These are phyloP conservation scores for Epicoccum nigrum DNA, from an alignment of 2,329 filamentous ascomycete species.

Conservation along the genomic window DNA sequence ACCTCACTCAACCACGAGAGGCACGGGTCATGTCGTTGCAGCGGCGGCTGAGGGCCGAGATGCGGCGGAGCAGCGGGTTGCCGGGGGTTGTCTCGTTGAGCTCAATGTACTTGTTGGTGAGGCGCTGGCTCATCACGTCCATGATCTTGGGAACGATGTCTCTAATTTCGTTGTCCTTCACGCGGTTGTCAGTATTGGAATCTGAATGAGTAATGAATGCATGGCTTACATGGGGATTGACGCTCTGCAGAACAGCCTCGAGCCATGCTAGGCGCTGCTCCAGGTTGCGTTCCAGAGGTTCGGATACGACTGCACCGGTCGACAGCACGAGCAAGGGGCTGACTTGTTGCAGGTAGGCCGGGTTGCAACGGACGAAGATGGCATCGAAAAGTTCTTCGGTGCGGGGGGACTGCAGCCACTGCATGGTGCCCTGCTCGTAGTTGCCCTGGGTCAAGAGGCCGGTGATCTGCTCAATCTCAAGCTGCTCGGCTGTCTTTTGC, in stretches of 20 bases:
- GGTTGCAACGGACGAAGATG: constrained; percentile 64
- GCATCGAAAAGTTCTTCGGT: constrained; percentile 67
- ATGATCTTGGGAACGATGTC: constrained; percentile 65
- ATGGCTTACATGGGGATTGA: constrained; percentile 60
- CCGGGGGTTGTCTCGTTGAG: constrained; percentile 60
- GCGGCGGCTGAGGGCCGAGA: constrained; percentile 52
- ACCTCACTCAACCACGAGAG: constrained; percentile 19
- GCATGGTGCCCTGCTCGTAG: constrained; percentile 55
- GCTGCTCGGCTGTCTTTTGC: constrained; percentile 57
- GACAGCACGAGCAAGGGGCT: constrained; percentile 65
- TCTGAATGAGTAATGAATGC: not conserved
- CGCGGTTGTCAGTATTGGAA: constrained; percentile 18
- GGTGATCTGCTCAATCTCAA: constrained; percentile 68
- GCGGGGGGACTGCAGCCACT: constrained; percentile 67
- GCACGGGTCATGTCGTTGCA: constrained; percentile 43
- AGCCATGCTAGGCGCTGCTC: constrained; percentile 65
- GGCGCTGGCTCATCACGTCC: constrained; percentile 63
- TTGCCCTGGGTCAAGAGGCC: constrained; percentile 64
- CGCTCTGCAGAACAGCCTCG: constrained; percentile 59
- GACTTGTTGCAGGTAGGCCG: constrained; percentile 61
- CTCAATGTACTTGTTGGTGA: constrained; percentile 63
- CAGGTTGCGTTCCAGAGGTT: constrained; percentile 60
- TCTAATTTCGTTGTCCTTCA: constrained; percentile 59
- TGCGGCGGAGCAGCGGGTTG: constrained; percentile 59
- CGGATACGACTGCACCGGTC: constrained; percentile 67